Percentiles rank a stretch among this genome's conserved stretches.
These are phyloP conservation scores for Spiraea crenata DNA, from an alignment of 331 rosid species.

Conservation along the genomic window DNA sequence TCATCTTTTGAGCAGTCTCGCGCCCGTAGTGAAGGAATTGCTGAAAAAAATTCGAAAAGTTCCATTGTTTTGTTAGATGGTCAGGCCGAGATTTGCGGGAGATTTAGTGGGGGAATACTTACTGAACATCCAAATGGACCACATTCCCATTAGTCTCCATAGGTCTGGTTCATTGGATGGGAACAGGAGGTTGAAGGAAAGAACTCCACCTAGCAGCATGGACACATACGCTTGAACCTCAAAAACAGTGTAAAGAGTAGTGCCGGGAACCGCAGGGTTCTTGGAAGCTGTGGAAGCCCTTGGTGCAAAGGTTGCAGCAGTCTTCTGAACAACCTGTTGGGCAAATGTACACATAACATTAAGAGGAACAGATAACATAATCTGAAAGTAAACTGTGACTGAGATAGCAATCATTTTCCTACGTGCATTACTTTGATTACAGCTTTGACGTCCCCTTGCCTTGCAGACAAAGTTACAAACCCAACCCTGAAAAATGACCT, in stretches of 20 bases:
- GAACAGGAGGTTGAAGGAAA: constrained; percentile 85
- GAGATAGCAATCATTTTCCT: too few relatives aligned
- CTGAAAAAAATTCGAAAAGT: constrained; percentile 38
- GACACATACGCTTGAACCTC: constrained; percentile 93
- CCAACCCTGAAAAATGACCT: too few relatives aligned
- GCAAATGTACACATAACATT: not conserved
- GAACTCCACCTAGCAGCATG: constrained; percentile 82
- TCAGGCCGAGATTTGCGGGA: not conserved
- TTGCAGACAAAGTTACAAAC: too few relatives aligned
- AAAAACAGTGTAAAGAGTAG: constrained; percentile 69
- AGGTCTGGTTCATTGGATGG: constrained; percentile 91
- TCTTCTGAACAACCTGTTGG: constrained; percentile 85
- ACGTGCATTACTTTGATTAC: too few relatives aligned
- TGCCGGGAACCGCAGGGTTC: constrained; percentile 92
- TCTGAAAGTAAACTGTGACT: too few relatives aligned
- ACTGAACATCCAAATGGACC: constrained; percentile 99
- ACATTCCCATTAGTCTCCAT: constrained; percentile 99
- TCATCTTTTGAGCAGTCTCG: constrained; percentile 96
- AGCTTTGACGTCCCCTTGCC: too few relatives aligned
- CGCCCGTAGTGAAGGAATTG: constrained; percentile 92
- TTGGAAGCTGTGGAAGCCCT: constrained; percentile 87
- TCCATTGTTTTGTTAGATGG: not conserved
- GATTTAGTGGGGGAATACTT: constrained; percentile 35
- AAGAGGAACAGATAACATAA: not conserved
- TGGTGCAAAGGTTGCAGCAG: constrained; percentile 98